These are phyloP conservation scores for Trichoderma simmonsii DNA, from an alignment of 2,329 filamentous ascomycete genomes.

Conservation along the genomic window DNA sequence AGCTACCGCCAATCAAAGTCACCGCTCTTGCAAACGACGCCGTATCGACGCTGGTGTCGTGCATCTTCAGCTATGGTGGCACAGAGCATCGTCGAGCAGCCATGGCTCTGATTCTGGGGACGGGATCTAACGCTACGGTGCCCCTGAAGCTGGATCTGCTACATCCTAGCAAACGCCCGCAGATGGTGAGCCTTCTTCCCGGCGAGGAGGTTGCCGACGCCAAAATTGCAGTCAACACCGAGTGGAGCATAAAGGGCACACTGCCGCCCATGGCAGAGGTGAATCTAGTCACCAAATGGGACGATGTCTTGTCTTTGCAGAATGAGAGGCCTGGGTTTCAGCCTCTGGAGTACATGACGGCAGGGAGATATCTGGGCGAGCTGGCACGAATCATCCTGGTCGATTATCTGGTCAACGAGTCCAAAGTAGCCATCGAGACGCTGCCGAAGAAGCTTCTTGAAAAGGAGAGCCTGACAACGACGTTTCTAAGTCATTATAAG, in stretches of 20 bases:
- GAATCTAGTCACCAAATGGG: constrained; percentile 67
- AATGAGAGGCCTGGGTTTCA: constrained; percentile 74
- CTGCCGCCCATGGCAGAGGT: constrained; percentile 63
- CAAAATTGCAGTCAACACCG: constrained; percentile 77
- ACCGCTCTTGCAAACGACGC: constrained; percentile 79
- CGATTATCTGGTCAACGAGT: constrained; percentile 55
- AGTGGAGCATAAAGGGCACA: constrained; percentile 78
- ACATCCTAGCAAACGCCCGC: constrained; percentile 59
- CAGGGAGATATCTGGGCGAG: constrained; percentile 74
- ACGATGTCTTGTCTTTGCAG: constrained; percentile 61
- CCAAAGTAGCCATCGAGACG: constrained; percentile 38
- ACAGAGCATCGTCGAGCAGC: constrained; percentile 60
- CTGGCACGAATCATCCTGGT: constrained; percentile 68
- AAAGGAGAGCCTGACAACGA: constrained; percentile 65
- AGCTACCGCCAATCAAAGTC: constrained; percentile 65
- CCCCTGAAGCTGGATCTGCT: constrained; percentile 63
- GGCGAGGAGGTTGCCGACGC: constrained; percentile 47
- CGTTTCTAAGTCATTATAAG: constrained; percentile 68
- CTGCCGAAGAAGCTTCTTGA: constrained; percentile 55
- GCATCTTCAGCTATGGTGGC: constrained; percentile 68
- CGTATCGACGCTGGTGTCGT: constrained; percentile 73
- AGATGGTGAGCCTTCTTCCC: constrained; percentile 47
- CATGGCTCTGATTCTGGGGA: constrained; percentile 80
- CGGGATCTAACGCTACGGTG: constrained; percentile 77
- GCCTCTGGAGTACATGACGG: constrained; percentile 81